Percentiles rank a stretch among this genome's conserved stretches.
Evolutionary conservation across 225 moss, liverwort and hornwort genomes (phyloP).

Genomic region (Antitrichia curtipendula): DNA sequence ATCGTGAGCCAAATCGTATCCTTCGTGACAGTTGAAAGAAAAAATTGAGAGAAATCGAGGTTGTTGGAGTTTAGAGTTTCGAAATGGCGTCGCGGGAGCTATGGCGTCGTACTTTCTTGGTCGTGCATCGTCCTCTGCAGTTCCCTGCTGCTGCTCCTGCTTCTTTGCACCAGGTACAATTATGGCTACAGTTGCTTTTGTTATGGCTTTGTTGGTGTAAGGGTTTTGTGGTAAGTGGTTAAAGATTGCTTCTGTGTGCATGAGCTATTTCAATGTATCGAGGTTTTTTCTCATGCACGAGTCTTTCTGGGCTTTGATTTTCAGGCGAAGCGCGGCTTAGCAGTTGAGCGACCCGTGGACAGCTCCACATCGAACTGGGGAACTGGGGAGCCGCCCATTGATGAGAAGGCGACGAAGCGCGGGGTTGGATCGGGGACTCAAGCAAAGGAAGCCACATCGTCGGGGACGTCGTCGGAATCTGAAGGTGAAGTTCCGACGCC

Average conservation of each 20-base stretch:
- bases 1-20: not conserved
- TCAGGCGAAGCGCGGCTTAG: slow-evolving; percentile 23
- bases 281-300: not conserved
- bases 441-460: not conserved
- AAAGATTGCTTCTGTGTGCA: not conserved
- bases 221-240: not conserved
- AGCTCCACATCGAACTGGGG: slow-evolving; percentile 49
- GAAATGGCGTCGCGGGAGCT: slow-evolving; percentile 9
- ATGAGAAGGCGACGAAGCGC: slow-evolving; percentile 30
- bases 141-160: not conserved
- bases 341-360: slow-evolving; percentile 23
- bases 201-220: not conserved
- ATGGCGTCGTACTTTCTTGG: not conserved
- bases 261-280: not conserved
- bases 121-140: not conserved
- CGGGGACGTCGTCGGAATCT: not conserved
- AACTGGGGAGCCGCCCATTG: slow-evolving; percentile 33
- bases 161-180: not conserved
- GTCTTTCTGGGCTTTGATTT: not conserved
- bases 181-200: not conserved
- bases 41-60: not conserved
- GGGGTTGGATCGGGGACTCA: slow-evolving; percentile 5
- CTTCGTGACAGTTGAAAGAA: not conserved
- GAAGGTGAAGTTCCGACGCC: slow-evolving; percentile 32
- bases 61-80: not conserved